These are phyloP conservation scores for Grigorovia humatica DNA, from an alignment of 805 yeast genomes.

Conservation along the genomic window DNA sequence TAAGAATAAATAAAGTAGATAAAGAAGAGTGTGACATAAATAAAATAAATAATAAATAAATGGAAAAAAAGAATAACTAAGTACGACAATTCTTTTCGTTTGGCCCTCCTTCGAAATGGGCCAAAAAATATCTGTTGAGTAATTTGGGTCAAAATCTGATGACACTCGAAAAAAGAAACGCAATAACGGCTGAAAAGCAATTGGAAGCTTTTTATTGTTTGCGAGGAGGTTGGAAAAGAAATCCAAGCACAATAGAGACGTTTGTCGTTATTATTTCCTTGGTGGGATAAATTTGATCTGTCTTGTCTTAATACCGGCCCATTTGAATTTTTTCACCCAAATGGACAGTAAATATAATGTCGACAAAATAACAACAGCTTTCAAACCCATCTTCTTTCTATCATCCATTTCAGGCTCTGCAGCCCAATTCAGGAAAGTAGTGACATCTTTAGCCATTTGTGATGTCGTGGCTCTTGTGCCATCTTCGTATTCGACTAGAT, in stretches of 20 bases:
- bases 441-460: constrained; percentile 98
- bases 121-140: too few relatives aligned
- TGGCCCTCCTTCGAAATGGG: too few relatives aligned
- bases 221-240: not conserved
- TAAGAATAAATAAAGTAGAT: not conserved
- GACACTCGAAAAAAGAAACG: not conserved
- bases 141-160: too few relatives aligned
- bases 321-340: constrained; percentile 95
- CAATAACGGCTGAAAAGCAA: too few relatives aligned
- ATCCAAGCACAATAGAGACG: not conserved
- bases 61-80: not conserved
- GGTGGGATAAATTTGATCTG: constrained; percentile 90
- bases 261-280: constrained; percentile 30
- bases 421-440: constrained; percentile 95
- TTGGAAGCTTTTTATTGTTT: too few relatives aligned
- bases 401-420: constrained; percentile 98
- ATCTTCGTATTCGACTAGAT: constrained; percentile 94
- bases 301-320: constrained; percentile 94
- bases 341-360: constrained; percentile 72
- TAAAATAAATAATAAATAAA: too few relatives aligned
- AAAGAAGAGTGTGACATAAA: too few relatives aligned
- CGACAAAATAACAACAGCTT: constrained; percentile 74
- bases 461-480: constrained; percentile 98
- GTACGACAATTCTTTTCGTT: not conserved
- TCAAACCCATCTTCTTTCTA: constrained; percentile 92